phyloP scores from a whole-genome alignment of 345 rosid species.

The Syzygium aqueum region DNA sequence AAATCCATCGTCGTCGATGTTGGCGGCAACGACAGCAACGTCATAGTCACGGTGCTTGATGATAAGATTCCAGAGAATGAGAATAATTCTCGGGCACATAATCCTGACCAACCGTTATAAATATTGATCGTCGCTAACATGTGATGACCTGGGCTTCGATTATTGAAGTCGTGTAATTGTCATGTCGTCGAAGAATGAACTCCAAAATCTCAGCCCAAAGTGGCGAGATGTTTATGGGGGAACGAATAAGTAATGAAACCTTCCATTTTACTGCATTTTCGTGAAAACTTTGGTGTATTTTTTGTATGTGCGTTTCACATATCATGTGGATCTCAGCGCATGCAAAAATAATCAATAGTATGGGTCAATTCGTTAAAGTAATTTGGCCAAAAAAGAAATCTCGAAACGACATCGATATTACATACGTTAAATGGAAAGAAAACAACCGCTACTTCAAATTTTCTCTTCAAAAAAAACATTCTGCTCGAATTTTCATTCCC shows the following conservation, averaged over 20 bases:
- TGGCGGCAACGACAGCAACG: constrained; percentile 8
- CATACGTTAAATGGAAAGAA: not conserved
- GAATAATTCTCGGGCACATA: not conserved
- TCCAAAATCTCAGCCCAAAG: not conserved
- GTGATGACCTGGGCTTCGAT: not conserved
- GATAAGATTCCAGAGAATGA: not conserved
- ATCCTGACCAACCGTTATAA: not conserved
- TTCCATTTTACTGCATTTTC: not conserved
- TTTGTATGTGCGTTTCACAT: not conserved
- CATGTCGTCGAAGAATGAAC: not conserved
- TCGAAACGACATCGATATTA: not conserved
- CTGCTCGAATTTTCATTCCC: not conserved
- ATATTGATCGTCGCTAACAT: not conserved
- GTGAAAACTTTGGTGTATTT: not conserved
- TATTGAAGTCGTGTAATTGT: not conserved
- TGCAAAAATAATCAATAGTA: not conserved
- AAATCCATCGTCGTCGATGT: constrained; percentile 36
- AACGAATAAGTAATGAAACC: not conserved
- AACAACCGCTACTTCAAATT: not conserved
- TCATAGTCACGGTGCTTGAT: constrained; percentile 29
- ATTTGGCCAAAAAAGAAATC: not conserved
- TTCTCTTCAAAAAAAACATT: not conserved
- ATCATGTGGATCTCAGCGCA: not conserved
- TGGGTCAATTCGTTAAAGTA: not conserved
- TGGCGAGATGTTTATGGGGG: not conserved